Evolutionary conservation across 805 yeast genomes (phyloP).

Genomic region (Trichomonascus vanleenenianus): DNA sequence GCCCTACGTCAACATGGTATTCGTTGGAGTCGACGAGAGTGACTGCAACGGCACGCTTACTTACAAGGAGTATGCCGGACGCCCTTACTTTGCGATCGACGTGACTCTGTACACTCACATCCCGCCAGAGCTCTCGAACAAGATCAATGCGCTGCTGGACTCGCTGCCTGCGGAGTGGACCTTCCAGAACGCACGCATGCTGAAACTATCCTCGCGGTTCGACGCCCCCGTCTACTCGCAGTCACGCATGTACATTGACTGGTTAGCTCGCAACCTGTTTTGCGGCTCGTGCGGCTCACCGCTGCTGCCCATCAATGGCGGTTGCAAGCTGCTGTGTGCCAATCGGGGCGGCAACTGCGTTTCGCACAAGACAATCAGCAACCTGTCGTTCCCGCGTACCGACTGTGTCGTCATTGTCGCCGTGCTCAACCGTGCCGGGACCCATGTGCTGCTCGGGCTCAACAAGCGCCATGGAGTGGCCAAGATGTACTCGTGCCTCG

Average conservation of each 20-base stretch:
- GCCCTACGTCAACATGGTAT: constrained; percentile 24
- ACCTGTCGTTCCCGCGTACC: constrained; percentile 84
- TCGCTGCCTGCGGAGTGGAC: background rate
- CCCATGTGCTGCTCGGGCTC: constrained; percentile 63
- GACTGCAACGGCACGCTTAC: constrained; percentile 13
- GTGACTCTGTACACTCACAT: background rate
- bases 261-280: constrained; percentile 64
- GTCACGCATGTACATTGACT: constrained; percentile 76
- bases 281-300: constrained; percentile 81
- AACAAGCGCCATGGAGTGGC: constrained; percentile 47
- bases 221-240: constrained; percentile 65
- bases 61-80: constrained; percentile 26
- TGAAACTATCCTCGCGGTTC: background rate
- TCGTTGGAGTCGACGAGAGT: constrained; percentile 41
- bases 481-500: constrained; percentile 75
- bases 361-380: constrained; percentile 40
- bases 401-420: constrained; percentile 86
- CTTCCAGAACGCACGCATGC: background rate
- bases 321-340: constrained; percentile 33
- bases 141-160: background rate
- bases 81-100: constrained; percentile 34
- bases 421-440: constrained; percentile 51
- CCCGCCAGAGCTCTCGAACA: too few relatives aligned
- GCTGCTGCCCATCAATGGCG: constrained; percentile 35
- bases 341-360: constrained; percentile 23